Evolutionary conservation across 176 grass and related monocot species (phyloP).

Genomic region (Bolboschoenus planiculmis): DNA sequence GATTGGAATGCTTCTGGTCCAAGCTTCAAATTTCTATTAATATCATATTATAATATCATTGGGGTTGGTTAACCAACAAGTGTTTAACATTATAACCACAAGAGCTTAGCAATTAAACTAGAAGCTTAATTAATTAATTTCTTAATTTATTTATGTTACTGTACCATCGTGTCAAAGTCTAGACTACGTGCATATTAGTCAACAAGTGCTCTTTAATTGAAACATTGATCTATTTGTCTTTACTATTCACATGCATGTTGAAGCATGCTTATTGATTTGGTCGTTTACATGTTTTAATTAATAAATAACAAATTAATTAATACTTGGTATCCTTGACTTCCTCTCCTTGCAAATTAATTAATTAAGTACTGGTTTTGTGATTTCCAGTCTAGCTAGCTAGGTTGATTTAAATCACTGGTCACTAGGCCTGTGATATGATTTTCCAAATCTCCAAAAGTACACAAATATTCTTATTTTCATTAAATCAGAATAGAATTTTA

Average conservation of each 20-base stretch:
- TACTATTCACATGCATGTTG: conserved; percentile 11
- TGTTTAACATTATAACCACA: conserved; percentile 5
- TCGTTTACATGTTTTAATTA: conserved; percentile 3
- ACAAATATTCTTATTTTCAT: not conserved
- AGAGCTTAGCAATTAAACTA: not conserved
- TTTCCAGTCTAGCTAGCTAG: not conserved
- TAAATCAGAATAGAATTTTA: not conserved
- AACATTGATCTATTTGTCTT: not conserved
- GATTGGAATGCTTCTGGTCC: not conserved
- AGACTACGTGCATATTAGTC: not conserved
- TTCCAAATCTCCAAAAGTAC: not conserved
- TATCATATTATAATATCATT: not conserved
- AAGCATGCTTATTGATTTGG: conserved; percentile 9
- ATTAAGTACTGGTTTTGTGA: not conserved
- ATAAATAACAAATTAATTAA: not conserved
- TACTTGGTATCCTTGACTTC: not conserved
- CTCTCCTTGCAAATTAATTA: not conserved
- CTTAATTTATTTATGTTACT: not conserved
- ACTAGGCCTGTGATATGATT: not conserved
- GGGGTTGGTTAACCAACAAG: not conserved
- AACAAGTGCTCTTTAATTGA: conserved; percentile 7
- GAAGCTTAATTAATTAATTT: not conserved
- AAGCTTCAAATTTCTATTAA: not conserved
- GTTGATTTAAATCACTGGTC: not conserved
- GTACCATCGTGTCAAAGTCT: not conserved